Base-by-base conservation (phyloP, 768 basidiomycete genomes). In the Cystofilobasidium capitatum region DNA sequence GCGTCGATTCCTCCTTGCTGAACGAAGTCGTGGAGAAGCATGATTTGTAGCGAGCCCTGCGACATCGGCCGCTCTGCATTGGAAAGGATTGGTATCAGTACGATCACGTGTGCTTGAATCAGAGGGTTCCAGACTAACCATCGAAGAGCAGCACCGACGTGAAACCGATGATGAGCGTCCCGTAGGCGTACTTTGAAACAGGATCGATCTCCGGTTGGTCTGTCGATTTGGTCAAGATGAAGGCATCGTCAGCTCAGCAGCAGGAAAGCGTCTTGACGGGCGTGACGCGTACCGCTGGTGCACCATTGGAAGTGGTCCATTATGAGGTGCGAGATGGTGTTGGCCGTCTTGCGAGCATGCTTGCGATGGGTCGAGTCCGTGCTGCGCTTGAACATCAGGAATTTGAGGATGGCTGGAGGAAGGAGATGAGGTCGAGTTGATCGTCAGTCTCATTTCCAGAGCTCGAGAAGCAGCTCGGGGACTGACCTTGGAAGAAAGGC, bases 401-500 rank as follows among this genome's bases (percentile, higher is more conserved):
- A 81, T 78, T 91, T 90, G 69, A 90, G 86, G 73, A 90, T 84
- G 17, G 91, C 90, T 92, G 64, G 57, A 17, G 20, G 20, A 20
- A 1, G 29, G 14, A 71, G 39, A 49, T 62, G 31, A 60, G 65
- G 63, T 16, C 33, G 44, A 29, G 20, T 22, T 61, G 45, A 60
- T 49, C n/a, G 69, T n/a, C n/a, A n/a, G n/a, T n/a, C n/a, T n/a
- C n/a, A n/a, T n/a, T n/a, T n/a, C n/a, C n/a, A n/a, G n/a, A n/a
- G n/a, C n/a, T n/a, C n/a, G n/a, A n/a, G n/a, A 20, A 16, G 22
- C 13, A 12, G 1, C 26, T 20, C 33, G 58, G n/a, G 6, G 10
- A 75, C 80, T 66, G 76, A 90, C 91, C 84, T 82, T 90, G 89
- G 77, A 91, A 89, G 77, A 96, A 88, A 0, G 91, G 88, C 1